A percentile compares a stretch with the other conserved stretches of the same genome.
These are phyloP conservation scores for Pichiaceae sp. DNA, from an alignment of 1,139 yeast species.

Conservation along the genomic window DNA sequence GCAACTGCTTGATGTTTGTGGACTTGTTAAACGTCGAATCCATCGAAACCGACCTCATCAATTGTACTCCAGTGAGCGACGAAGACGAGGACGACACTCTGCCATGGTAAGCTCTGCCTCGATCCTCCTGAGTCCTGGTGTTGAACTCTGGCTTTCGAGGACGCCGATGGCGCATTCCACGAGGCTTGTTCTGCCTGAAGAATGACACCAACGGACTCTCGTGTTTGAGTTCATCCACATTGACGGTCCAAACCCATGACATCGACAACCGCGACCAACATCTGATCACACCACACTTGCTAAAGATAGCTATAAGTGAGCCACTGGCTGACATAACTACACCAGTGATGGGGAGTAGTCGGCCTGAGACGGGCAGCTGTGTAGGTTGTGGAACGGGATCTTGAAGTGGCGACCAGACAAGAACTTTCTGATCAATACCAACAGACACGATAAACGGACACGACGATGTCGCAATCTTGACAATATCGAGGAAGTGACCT, in stretches of 20 bases:
- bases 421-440: constrained; percentile 63
- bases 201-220: constrained; percentile 45
- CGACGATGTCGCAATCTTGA: constrained; percentile 47
- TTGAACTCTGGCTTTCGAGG: neutral
- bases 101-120: neutral
- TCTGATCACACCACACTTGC: constrained; percentile 41
- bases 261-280: constrained; percentile 50
- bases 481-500: constrained; percentile 57
- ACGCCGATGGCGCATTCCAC: constrained; percentile 23
- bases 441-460: constrained; percentile 59
- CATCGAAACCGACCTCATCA: constrained; percentile 18
- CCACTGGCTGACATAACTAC: constrained; percentile 56
- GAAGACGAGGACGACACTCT: neutral
- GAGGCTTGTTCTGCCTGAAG: constrained; percentile 44
- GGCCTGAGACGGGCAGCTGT: constrained; percentile 32
- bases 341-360: constrained; percentile 63
- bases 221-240: constrained; percentile 22
- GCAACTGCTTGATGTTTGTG: constrained; percentile 12
- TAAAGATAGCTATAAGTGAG: constrained; percentile 49
- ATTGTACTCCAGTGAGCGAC: neutral
- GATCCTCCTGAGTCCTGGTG: neutral
- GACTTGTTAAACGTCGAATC: constrained; percentile 24
- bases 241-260: constrained; percentile 46
- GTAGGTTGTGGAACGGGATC: constrained; percentile 38
- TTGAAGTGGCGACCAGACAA: constrained; percentile 67